Evolutionary conservation across 2,329 filamentous ascomycete species (phyloP).

Genomic region (Ramularia endophylla): DNA sequence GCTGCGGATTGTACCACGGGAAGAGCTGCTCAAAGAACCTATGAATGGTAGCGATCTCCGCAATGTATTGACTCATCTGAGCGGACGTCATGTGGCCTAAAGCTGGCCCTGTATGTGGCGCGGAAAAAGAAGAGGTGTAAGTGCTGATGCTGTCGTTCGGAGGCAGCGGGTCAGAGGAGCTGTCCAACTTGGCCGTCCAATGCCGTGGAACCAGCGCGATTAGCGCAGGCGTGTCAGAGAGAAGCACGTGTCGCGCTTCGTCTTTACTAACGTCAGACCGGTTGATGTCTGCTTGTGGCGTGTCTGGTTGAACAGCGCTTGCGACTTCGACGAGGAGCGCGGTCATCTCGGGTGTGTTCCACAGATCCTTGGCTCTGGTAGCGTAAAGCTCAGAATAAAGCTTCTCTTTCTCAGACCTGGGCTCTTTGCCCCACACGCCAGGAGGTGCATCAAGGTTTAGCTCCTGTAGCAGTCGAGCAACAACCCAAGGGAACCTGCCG

Average conservation of each 20-base stretch:
- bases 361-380: conserved; percentile 70
- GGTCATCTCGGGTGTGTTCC: conserved; percentile 71
- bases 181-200: conserved; percentile 60
- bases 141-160: conserved; percentile 46
- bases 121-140: no score
- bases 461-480: conserved; percentile 71
- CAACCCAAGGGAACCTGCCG: conserved; percentile 74
- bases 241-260: conserved; percentile 69
- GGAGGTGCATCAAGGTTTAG: conserved; percentile 71
- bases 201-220: conserved; percentile 62
- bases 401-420: conserved; percentile 58
- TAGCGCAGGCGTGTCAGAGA: conserved; percentile 67
- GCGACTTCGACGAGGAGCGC: conserved; percentile 65
- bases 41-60: no score
- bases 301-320: conserved; percentile 42
- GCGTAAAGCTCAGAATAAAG: conserved; percentile 73
- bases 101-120: no score
- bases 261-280: conserved; percentile 42
- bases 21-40: no score
- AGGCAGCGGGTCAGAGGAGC: conserved; percentile 77
- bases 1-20: no score
- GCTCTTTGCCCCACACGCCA: conserved; percentile 73
- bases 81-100: no score
- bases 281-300: conserved; percentile 37
- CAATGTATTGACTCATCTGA: no score